Evolutionary conservation across 2,329 filamentous ascomycete genomes (phyloP).

Genomic region (Calonectria pseudoreteaudii): DNA sequence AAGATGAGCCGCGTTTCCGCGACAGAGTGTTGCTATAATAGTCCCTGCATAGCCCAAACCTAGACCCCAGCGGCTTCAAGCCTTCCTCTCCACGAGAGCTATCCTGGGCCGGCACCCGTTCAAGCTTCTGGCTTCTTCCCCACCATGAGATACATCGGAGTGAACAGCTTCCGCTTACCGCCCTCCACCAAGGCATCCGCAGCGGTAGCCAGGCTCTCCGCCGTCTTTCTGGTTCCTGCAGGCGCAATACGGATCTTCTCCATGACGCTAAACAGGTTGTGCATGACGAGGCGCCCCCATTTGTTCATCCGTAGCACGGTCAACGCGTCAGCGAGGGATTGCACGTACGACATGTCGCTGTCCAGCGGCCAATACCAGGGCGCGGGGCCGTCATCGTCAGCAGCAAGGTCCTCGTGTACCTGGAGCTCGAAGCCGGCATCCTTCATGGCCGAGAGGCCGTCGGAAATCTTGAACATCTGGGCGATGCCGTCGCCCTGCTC

Average conservation of each 20-base stretch:
- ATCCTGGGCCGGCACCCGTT: background rate
- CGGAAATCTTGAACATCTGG: constrained; percentile 89
- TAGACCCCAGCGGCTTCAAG: background rate
- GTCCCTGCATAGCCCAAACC: background rate
- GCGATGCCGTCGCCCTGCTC: constrained; percentile 94
- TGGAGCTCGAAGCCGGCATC: constrained; percentile 85
- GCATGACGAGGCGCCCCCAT: constrained; percentile 76
- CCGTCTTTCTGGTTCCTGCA: constrained; percentile 85
- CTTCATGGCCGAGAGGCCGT: constrained; percentile 83
- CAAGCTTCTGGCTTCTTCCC: constrained; percentile 75
- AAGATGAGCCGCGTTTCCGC: too few species aligned
- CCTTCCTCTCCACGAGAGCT: background rate
- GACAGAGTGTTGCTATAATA: background rate
- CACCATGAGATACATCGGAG: constrained; percentile 96
- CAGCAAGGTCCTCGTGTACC: constrained; percentile 68
- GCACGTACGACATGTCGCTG: constrained; percentile 82
- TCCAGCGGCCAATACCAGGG: constrained; percentile 91
- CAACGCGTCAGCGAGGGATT: constrained; percentile 77
- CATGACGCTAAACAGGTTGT: constrained; percentile 78
- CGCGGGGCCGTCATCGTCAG: constrained; percentile 54
- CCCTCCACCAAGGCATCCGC: constrained; percentile 86
- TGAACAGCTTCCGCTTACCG: constrained; percentile 87
- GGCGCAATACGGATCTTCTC: constrained; percentile 80
- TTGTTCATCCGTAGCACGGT: constrained; percentile 88
- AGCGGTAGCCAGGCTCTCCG: constrained; percentile 80